Percentiles rank a stretch among this genome's conserved stretches.
Evolutionary conservation across 257 asterid genomes (phyloP).

Genomic region (Jacaranda mimosifolia): DNA sequence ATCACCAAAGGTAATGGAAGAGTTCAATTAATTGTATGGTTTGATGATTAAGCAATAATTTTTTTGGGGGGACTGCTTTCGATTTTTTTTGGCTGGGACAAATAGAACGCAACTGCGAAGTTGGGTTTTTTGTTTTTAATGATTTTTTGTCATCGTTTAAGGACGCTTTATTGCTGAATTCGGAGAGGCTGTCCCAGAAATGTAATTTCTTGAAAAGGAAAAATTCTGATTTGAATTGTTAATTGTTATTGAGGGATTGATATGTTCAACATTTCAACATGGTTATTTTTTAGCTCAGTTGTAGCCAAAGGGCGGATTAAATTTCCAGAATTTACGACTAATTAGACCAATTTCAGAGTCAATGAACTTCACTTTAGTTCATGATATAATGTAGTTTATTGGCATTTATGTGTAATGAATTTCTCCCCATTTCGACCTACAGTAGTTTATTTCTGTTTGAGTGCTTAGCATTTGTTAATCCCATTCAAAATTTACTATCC

Average conservation of each 20-base stretch:
- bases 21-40: not conserved
- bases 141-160: not conserved
- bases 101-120: too few relatives aligned
- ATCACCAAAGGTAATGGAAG: constrained; percentile 62
- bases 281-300: constrained; percentile 5
- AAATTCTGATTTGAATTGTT: not conserved
- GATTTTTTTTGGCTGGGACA: too few relatives aligned
- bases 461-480: constrained; percentile 2
- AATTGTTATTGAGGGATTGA: not conserved
- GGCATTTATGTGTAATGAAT: not conserved
- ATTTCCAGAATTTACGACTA: constrained; percentile 10
- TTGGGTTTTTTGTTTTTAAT: not conserved
- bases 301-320: not conserved
- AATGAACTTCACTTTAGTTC: not conserved
- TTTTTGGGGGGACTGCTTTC: too few relatives aligned
- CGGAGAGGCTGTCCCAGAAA: not conserved
- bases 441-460: not conserved
- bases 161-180: not conserved
- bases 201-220: not conserved
- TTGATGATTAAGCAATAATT: not conserved
- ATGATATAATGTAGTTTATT: not conserved
- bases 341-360: not conserved
- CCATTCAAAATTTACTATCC: not conserved
- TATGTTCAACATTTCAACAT: not conserved
- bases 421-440: not conserved